A percentile compares a stretch with the other conserved stretches of the same genome.
phyloP scores from a whole-genome alignment of 257 asterid species.

The Gynochthodes officinalis region DNA sequence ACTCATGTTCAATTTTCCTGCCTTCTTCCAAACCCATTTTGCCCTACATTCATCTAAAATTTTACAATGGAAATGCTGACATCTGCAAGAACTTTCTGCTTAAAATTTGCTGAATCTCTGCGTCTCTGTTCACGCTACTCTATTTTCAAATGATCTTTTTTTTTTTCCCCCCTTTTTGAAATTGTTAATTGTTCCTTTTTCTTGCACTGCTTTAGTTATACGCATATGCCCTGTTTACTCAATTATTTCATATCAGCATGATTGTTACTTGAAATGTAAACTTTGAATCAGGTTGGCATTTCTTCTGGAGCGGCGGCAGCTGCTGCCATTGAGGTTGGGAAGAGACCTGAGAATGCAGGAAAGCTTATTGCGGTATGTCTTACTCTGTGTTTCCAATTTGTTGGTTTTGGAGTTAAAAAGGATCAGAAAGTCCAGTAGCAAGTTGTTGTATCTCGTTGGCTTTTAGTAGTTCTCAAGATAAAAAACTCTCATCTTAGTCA shows the following conservation, averaged over 20 bases:
- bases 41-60: neutral
- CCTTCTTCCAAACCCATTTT: neutral
- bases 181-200: neutral
- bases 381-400: neutral
- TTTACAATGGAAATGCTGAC: neutral
- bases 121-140: neutral
- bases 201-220: neutral
- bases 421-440: neutral
- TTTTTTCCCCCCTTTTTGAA: neutral
- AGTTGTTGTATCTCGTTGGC: neutral
- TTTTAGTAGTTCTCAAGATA: neutral
- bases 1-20: neutral
- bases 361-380: slow-evolving; percentile 77
- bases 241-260: neutral
- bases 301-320: slow-evolving; percentile 99
- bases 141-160: neutral
- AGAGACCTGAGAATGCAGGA: slow-evolving; percentile 96
- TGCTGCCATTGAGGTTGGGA: slow-evolving; percentile 78
- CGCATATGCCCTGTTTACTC: neutral
- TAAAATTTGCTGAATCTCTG: neutral
- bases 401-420: neutral
- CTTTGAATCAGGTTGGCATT: slow-evolving; percentile 70
- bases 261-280: slow-evolving; percentile 7
- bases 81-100: too few species aligned
- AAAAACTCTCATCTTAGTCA: neutral